Evolutionary conservation across 345 rosid genomes (phyloP).

Genomic region (Pistacia integerrima): DNA sequence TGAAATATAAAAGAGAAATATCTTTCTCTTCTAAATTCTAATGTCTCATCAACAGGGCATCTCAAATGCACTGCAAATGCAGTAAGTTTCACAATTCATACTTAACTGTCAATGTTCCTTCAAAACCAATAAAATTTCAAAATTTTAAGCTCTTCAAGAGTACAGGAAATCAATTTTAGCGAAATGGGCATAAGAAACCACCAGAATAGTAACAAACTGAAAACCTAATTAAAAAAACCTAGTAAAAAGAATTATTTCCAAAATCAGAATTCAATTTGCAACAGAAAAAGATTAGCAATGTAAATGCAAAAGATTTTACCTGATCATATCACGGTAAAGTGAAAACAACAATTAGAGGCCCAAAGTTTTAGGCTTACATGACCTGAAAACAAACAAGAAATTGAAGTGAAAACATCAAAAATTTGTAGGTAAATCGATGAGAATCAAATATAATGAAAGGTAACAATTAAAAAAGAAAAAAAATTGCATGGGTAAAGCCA

Average conservation of each 20-base stretch:
- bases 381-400: not conserved
- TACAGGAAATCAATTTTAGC: not conserved
- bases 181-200: not conserved
- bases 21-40: not conserved
- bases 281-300: not conserved
- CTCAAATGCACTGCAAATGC: not conserved
- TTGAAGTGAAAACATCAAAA: not conserved
- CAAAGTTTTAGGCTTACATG: not conserved
- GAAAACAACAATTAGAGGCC: conserved; percentile 6
- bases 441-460: not conserved
- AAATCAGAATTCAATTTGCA: not conserved
- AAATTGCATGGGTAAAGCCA: not conserved
- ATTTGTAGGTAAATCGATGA: not conserved
- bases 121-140: not conserved
- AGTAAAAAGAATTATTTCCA: not conserved
- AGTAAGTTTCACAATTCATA: not conserved
- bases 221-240: not conserved
- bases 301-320: not conserved
- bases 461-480: not conserved
- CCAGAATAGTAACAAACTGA: not conserved
- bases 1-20: too few relatives aligned
- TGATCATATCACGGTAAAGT: not conserved
- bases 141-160: not conserved
- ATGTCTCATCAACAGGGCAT: not conserved
- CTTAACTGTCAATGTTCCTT: not conserved